Conservation (phyloP, 2,329 filamentous ascomycete species). For the Aspergillus sergii region DNA sequence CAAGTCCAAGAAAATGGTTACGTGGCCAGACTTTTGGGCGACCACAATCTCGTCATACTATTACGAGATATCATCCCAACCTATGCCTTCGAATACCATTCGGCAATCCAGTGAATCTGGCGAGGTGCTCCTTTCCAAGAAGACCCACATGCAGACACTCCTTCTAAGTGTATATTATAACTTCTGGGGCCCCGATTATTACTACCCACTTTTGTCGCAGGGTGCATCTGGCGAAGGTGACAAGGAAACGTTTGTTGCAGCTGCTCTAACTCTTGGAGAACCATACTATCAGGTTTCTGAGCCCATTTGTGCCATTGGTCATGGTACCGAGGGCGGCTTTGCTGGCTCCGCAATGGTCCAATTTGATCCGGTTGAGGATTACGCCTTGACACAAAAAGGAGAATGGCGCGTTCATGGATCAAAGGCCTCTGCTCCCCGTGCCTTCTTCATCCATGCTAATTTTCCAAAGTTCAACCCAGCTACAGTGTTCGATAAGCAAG, state of each 20-base stretch:
- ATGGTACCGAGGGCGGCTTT: constrained; percentile 30
- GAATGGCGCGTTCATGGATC: constrained; percentile 29
- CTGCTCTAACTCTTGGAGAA: constrained; percentile 43
- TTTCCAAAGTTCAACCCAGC: constrained; percentile 45
- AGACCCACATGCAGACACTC: constrained; percentile 43
- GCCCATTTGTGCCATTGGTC: constrained; percentile 37
- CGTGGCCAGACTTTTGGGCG: constrained; percentile 54
- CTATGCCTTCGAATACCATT: constrained; percentile 23
- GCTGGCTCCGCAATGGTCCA: constrained; percentile 44
- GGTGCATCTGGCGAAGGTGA: constrained; percentile 53
- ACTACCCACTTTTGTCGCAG: constrained; percentile 51
- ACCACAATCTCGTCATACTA: constrained; percentile 42
- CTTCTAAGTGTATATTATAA: constrained; percentile 56
- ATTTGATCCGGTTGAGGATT: constrained; percentile 40
- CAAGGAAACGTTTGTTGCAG: constrained; percentile 54
- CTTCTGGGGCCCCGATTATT: constrained; percentile 48
- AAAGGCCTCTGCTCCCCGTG: constrained; percentile 30
- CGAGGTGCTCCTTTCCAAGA: constrained; percentile 50
- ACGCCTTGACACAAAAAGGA: constrained; percentile 26
- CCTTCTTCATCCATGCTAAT: constrained; percentile 46
- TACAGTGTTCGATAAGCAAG: constrained; percentile 36
- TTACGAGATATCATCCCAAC: constrained; percentile 40
- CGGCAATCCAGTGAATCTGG: constrained; percentile 47
- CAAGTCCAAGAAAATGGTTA: constrained; percentile 43
- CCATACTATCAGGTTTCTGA: constrained; percentile 48